A percentile compares a stretch with the other conserved stretches of the same genome.
Conservation (phyloP, 495 filamentous ascomycete species). For the Astrothelium macrocarpum region DNA sequence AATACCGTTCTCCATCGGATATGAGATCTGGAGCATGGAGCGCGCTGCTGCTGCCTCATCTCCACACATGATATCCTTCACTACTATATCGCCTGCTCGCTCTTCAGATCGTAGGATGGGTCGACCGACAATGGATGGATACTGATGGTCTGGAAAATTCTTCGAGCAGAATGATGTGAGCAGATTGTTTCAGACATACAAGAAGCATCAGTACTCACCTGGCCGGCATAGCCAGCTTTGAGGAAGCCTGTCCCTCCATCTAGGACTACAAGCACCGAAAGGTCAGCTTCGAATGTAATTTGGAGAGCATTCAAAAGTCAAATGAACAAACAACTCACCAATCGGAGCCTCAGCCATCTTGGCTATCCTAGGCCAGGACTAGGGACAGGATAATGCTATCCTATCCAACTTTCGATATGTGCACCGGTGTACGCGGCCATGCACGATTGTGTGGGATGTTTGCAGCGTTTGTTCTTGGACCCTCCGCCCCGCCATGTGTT, state of each 20-base stretch:
- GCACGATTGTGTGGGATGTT: conserved; percentile 1
- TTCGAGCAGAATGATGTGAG: conserved; percentile 28
- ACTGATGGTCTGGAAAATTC: conserved; percentile 98
- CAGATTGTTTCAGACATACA: neutral
- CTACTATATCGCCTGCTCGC: conserved; percentile 60
- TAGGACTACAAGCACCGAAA: conserved; percentile 56
- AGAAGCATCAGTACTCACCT: conserved; percentile 40
- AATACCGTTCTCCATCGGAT: conserved; percentile 99
- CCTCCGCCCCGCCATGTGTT: neutral
- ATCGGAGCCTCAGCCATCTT: conserved; percentile 27
- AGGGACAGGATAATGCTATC: neutral
- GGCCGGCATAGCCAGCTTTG: conserved; percentile 95
- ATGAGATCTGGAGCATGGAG: conserved; percentile 94
- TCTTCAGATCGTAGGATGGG: conserved; percentile 97
- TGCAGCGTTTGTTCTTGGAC: conserved; percentile 1
- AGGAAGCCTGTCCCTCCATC: conserved; percentile 99
- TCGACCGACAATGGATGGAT: conserved; percentile 94
- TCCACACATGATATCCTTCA: conserved; percentile 99
- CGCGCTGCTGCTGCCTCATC: conserved; percentile 94
- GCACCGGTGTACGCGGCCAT: neutral
- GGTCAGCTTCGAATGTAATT: conserved; percentile 23
- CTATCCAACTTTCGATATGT: no score
- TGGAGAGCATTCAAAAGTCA: neutral
- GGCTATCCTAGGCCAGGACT: neutral
- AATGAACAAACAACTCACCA: conserved; percentile 13